Evolutionary conservation across 2,329 filamentous ascomycete genomes (phyloP), one percentile per base, ranked within the genome.

Genomic region (Dactylonectria estremocensis): DNA sequence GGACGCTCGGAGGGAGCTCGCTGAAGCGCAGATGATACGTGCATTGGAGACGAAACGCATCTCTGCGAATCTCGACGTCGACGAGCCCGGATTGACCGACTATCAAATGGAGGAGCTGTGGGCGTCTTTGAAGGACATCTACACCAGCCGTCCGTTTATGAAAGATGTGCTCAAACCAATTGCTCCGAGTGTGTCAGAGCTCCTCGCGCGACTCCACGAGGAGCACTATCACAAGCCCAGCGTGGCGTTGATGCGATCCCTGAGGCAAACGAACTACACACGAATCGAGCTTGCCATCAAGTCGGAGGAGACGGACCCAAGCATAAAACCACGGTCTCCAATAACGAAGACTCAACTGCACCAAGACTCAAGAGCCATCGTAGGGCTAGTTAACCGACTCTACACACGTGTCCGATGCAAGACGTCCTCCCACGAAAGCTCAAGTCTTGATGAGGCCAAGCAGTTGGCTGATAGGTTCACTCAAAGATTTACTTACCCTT

Each of bases 1-100:
- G 31, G 83, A 88, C 60, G 86, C 87, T 7, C 86, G 83, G 66
- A 80, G 83, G 64, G 85, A 85, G 60, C 72, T 90, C 68, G 80
- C 78, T 37, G 78, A 73, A 18, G 69, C 84, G 14, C 78, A 81
- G 66, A 74, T 80, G 52, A 79, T 81, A 55, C 78, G 79, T 48
- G 64, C 72, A 18, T 59, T 69, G 49, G 73, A 76, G 61, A 55
- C 63, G 53, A 67, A 57, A 24, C 74, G 74, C 37, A 59, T 61
- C 40, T 60, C 64, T 7, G 59, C 69, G 5, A 52, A 52, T 16
- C 49, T 66, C 45, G 57, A 67, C 22, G 53, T 43, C 28, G 65
- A 70, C 10, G 50, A 66, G 7, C 35, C 60, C 18, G 65, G 70
- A 11, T 66, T 81, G 50, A 69, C 69, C 22, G 52, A 70, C 20